Evolutionary conservation across 2,329 filamentous ascomycete genomes (phyloP).

Genomic region (Rugonectria rugulosa): DNA sequence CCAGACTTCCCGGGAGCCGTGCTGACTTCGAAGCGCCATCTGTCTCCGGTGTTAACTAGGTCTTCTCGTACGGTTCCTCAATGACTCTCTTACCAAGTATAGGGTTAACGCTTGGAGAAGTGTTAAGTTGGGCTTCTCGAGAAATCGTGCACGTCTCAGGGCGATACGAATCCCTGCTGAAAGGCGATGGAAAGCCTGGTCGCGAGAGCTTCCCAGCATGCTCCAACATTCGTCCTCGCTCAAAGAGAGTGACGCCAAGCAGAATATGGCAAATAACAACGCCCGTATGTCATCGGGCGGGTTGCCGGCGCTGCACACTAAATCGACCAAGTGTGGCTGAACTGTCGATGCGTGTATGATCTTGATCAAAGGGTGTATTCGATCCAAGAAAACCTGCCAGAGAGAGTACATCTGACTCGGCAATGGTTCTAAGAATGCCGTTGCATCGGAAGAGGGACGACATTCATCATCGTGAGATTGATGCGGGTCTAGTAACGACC

Average conservation of each 20-base stretch:
- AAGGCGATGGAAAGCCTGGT: not conserved
- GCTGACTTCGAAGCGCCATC: slow-evolving; percentile 13
- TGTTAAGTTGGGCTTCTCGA: not conserved
- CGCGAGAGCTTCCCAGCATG: not conserved
- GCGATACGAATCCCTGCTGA: slow-evolving; percentile 9
- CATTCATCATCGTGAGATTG: too few relatives aligned
- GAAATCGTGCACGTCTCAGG: slow-evolving; percentile 2
- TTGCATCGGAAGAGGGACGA: too few relatives aligned
- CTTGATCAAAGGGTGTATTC: slow-evolving; percentile 17
- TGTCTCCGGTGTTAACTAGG: too few relatives aligned
- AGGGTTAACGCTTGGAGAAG: slow-evolving; percentile 12
- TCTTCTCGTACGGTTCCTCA: not conserved
- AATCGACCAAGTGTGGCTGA: slow-evolving; percentile 2
- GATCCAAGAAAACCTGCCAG: slow-evolving; percentile 16
- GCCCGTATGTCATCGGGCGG: slow-evolving; percentile 3
- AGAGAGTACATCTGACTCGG: slow-evolving; percentile 10
- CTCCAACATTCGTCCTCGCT: slow-evolving; percentile 1
- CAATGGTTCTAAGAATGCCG: not conserved
- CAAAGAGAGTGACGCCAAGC: slow-evolving; percentile 1
- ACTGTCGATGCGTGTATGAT: slow-evolving; percentile 12
- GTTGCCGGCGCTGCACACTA: not conserved
- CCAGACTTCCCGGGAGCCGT: slow-evolving; percentile 6
- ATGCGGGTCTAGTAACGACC: too few relatives aligned
- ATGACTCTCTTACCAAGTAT: slow-evolving; percentile 6
- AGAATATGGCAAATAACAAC: slow-evolving; percentile 13